Conservation (phyloP, 495 filamentous ascomycete species). For the Penicillium psychrofluorescens region DNA sequence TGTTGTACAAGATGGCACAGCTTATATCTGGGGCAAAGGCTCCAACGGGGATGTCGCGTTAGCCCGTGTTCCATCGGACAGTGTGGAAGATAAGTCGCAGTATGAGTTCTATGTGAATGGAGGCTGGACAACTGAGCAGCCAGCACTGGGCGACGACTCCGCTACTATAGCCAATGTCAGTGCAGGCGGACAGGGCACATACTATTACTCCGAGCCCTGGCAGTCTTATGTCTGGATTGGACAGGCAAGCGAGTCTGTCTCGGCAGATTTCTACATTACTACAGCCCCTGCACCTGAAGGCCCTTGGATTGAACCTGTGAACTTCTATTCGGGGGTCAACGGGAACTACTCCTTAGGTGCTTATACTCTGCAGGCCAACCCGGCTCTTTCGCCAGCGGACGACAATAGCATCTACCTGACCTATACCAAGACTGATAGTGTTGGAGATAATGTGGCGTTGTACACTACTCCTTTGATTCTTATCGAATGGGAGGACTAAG, state of each 20-base stretch:
- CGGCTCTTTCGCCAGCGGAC: constrained; percentile 6
- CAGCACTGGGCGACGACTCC: constrained; percentile 7
- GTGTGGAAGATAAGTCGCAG: constrained; percentile 12
- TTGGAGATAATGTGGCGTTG: constrained; percentile 5
- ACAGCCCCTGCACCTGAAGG: constrained; percentile 20
- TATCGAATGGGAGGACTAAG: constrained; percentile 6
- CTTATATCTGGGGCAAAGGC: constrained; percentile 20
- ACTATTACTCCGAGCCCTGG: constrained; percentile 18
- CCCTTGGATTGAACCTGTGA: constrained; percentile 16
- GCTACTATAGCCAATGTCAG: constrained; percentile 15
- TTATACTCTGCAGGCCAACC: constrained; percentile 21
- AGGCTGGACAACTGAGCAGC: constrained; percentile 14
- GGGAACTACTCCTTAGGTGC: constrained; percentile 5
- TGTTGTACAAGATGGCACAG: constrained; percentile 14
- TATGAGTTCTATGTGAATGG: constrained; percentile 19
- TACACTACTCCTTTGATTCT: constrained; percentile 16
- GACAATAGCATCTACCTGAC: constrained; percentile 22
- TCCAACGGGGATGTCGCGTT: constrained; percentile 11
- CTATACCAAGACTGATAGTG: constrained; percentile 13
- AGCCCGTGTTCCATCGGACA: constrained; percentile 14
- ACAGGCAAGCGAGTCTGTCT: constrained; percentile 9
- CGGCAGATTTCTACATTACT: constrained; percentile 24
- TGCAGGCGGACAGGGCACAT: constrained; percentile 24
- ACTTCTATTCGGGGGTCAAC: constrained; percentile 19
- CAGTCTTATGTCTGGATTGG: constrained; percentile 26